These are phyloP conservation scores for Annulohypoxylon nitens DNA, from an alignment of 495 filamentous ascomycete genomes.

Conservation along the genomic window DNA sequence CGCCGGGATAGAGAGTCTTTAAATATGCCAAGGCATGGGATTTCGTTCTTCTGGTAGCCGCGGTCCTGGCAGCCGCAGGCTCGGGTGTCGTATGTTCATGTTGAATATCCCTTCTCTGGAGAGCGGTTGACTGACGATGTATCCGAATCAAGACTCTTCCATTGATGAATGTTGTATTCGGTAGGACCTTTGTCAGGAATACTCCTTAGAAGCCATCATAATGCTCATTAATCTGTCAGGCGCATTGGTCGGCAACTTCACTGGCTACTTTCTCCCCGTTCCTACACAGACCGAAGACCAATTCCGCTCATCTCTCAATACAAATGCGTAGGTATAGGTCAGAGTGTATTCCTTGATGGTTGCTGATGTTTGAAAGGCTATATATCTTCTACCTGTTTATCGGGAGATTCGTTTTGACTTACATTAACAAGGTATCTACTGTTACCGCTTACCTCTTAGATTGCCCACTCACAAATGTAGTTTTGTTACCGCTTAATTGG, in stretches of 20 bases:
- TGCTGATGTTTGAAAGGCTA: constrained; percentile 38
- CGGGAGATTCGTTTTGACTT: constrained; percentile 60
- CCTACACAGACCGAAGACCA: constrained; percentile 42
- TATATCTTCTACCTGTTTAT: constrained; percentile 59
- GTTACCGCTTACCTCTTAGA: background rate
- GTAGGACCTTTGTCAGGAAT: constrained; percentile 23
- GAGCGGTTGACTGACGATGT: constrained; percentile 12
- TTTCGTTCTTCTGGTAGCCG: constrained; percentile 54
- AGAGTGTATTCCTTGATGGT: background rate
- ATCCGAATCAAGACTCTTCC: constrained; percentile 43
- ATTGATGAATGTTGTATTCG: constrained; percentile 49
- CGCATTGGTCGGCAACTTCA: constrained; percentile 49
- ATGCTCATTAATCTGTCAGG: constrained; percentile 43
- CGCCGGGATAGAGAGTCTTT: constrained; percentile 53
- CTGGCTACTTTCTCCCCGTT: constrained; percentile 45
- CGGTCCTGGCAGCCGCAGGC: constrained; percentile 45
- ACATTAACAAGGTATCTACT: constrained; percentile 57
- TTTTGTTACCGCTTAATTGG: constrained; percentile 64
- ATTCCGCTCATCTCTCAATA: constrained; percentile 46
- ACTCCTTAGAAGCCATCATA: background rate
- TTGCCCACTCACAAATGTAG: constrained; percentile 38
- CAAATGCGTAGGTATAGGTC: constrained; percentile 39
- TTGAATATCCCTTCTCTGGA: background rate
- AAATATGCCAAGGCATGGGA: constrained; percentile 60
- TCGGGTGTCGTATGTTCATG: constrained; percentile 48